Conservation (phyloP, 164 flowering plant genomes). For the Vitis cinerea region DNA sequence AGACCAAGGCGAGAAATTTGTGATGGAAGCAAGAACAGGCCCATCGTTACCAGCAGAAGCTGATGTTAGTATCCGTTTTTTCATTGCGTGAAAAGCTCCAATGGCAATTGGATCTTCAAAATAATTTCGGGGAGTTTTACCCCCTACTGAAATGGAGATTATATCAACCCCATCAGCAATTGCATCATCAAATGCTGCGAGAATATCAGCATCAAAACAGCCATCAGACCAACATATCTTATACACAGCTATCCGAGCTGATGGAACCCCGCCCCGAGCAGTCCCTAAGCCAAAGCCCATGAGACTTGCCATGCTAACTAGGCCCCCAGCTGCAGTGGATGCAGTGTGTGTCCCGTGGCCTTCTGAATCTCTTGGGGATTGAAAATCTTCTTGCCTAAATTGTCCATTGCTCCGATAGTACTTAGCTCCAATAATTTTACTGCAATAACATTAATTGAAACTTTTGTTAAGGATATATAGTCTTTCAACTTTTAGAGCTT, state of each 20-base stretch:
- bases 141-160: slow-evolving; percentile 38
- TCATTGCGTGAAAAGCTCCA: slow-evolving; percentile 41
- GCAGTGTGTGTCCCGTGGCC: slow-evolving; percentile 64
- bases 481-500: no score
- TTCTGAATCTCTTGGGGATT: slow-evolving; percentile 33
- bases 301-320: slow-evolving; percentile 31
- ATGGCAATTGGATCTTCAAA: slow-evolving; percentile 28
- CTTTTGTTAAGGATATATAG: no score
- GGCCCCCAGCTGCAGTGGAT: slow-evolving; percentile 50
- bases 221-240: slow-evolving; percentile 37
- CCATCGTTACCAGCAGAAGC: slow-evolving; percentile 36
- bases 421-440: slow-evolving; percentile 55
- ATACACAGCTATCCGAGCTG: slow-evolving; percentile 53
- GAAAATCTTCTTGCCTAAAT: not conserved
- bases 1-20: slow-evolving; percentile 41
- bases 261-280: slow-evolving; percentile 58
- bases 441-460: slow-evolving; percentile 3
- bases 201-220: slow-evolving; percentile 28
- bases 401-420: slow-evolving; percentile 15
- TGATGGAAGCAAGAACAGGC: slow-evolving; percentile 17
- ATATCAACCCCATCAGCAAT: slow-evolving; percentile 53
- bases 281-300: slow-evolving; percentile 40
- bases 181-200: slow-evolving; percentile 59
- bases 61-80: slow-evolving; percentile 28
- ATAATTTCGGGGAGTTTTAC: not conserved